Base-by-base conservation (phyloP, 140 eudicot species). In the Stevia rebaudiana region DNA sequence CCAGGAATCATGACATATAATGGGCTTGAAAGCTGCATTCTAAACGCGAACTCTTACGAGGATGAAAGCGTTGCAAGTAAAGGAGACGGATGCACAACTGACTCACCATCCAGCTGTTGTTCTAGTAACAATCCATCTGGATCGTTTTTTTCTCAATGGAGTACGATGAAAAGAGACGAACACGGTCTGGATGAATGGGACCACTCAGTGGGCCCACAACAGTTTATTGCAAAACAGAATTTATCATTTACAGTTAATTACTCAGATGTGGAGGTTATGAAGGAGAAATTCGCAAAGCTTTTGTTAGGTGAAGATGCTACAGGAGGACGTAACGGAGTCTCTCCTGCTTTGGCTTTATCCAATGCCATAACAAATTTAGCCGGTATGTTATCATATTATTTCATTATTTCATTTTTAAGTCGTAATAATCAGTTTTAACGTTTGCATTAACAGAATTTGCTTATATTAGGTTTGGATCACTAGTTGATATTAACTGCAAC, bases 1-100 rank as follows among this genome's bases (percentile, higher is more conserved):
- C 57, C 88, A 94, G 99, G 80, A 64, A 78, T 94, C 58, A 80
- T 82, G 79, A 88, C 95, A 28, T 88, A 94, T 65, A 75, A 88
- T 69, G 99, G 99, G 51, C 95, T 94, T 0, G 97, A 94, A 73
- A 94, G 87, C 71, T 91, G 92, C 79, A 85, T 88, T 68, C 62
- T 76, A 30, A 85, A 79, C 66, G 76, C 83, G 1, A 78, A 54
- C 48, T 70, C 92, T 6, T 84, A 73, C 39, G 87, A 84, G 50
- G 80, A 78, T 28, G 94, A 65, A 39, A 81, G 88, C 61, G 72
- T 69, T 13, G 76, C 84, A 60, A 91, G 85, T 76, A 71, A 82
- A 69, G 83, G 72, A 51, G 78, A 91, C 11, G 83, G 75, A 33
- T 77, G 82, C 24, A 76, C 57, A 8, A 75, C 84, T 0, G 98